Percentiles rank a stretch among this genome's conserved stretches.
phyloP scores from a whole-genome alignment of 768 basidiomycete species.

The Brasilioporus rufonigricans region DNA sequence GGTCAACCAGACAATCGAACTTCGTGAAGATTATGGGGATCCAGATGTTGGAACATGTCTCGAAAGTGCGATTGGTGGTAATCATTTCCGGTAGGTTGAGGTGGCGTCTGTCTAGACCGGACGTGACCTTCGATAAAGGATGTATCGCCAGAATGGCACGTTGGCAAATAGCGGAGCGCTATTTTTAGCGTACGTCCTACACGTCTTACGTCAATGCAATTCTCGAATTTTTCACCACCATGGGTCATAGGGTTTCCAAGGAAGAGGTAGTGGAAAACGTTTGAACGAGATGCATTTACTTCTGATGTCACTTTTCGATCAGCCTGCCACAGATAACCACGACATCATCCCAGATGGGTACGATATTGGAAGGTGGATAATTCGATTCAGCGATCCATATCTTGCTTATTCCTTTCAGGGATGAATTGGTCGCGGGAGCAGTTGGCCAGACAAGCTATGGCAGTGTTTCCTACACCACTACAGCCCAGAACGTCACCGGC shows the following conservation, averaged over 20 bases:
- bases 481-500: conserved; percentile 45
- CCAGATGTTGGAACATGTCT: conserved; percentile 39
- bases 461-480: conserved; percentile 49
- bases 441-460: conserved; percentile 39
- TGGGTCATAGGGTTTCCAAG: conserved; percentile 39
- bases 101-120: not conserved
- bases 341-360: conserved; percentile 47
- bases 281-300: not conserved
- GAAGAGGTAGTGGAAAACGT: conserved; percentile 35
- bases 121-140: conserved; percentile 20
- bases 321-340: conserved; percentile 37
- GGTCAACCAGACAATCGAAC: conserved; percentile 42
- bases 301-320: not conserved
- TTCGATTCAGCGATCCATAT: not conserved
- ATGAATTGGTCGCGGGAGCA: conserved; percentile 39
- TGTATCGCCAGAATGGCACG: conserved; percentile 58
- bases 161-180: conserved; percentile 45
- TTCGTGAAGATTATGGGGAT: conserved; percentile 42
- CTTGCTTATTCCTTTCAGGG: conserved; percentile 19
- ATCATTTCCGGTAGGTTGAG: conserved; percentile 41
- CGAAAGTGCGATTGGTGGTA: conserved; percentile 43
- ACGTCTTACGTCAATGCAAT: too few species aligned
- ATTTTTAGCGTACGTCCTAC: conserved; percentile 45
- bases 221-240: not conserved
- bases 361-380: conserved; percentile 39